Evolutionary conservation across 73 alveolate species (phyloP), one percentile per base, ranked within the genome.

Genomic region (Paramecium caudatum): DNA sequence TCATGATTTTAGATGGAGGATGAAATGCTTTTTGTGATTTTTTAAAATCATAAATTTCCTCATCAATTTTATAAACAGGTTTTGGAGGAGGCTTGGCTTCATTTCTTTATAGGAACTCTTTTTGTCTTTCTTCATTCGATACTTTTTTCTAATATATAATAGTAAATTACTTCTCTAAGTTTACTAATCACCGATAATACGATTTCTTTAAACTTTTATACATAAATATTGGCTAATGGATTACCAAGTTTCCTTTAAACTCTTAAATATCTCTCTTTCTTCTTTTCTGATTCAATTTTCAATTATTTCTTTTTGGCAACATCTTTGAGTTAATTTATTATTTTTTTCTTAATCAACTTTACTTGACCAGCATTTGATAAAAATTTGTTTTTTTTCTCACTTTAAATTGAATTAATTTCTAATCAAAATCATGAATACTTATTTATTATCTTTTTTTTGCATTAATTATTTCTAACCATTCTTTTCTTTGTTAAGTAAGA

Each of bases 201-300:
- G 6, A 41, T 74, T 45, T 74, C 88, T 39, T 74, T 74, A 25
- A 74, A 74, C 47, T 74, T 74, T 74, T 74, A 12, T 10, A 74
- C 88, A 39, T 41, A 74, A 9, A 74, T 74, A 74, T 74, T 74
- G 5, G 88, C 88, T 74, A 74, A 45, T 41, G 88, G 88, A 74
- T 74, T 74, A 6, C 88, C 88, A 30, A 27, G 17, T 41, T 32
- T 23, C 43, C 88, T 16, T 21, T 41, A 43, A 6, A 41, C 13
- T 74, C 65, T 36, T 25, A 74, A 21, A 19, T 23, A 23, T 45
- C 43, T 37, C 39, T 21, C 45, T 74, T 74, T 74, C 32, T 45
- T 37, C 32, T 27, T 74, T 74, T 74, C 88, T 10, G 62, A 37
- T 41, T 30, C 88, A 3, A 4, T 2, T 41, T 74, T 15, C 7